A percentile compares a stretch with the other conserved stretches of the same genome.
Conservation (phyloP, 495 filamentous ascomycete species). For the Aspergillus avenaceus region DNA sequence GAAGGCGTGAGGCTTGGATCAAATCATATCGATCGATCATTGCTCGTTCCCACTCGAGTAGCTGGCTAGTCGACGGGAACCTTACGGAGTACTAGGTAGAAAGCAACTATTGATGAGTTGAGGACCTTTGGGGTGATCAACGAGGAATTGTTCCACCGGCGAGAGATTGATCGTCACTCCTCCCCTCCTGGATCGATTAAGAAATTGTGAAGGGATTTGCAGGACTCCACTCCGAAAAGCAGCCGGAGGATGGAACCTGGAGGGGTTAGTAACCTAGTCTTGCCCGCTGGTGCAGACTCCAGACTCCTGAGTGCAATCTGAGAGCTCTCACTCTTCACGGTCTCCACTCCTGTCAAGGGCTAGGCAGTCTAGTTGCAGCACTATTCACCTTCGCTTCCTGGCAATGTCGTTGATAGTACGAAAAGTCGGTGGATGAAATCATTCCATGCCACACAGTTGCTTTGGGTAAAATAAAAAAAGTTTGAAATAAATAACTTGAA, state of each 20-base stretch:
- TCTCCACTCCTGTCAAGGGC: slow-evolving; percentile 4
- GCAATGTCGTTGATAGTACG: slow-evolving; percentile 3
- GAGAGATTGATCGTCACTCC: slow-evolving; percentile 3
- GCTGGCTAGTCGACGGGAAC: background rate
- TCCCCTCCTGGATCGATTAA: slow-evolving; percentile 10
- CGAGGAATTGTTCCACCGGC: slow-evolving; percentile 6
- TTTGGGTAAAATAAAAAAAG: too few species aligned
- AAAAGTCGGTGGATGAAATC: background rate
- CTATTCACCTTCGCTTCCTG: slow-evolving; percentile 9
- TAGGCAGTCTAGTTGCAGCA: slow-evolving; percentile 4
- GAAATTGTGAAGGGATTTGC: background rate
- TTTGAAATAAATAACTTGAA: too few species aligned
- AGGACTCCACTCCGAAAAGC: background rate
- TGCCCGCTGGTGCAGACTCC: background rate
- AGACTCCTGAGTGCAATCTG: background rate
- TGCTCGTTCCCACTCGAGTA: background rate
- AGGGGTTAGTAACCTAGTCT: background rate
- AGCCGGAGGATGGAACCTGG: background rate
- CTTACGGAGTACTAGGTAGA: too few species aligned
- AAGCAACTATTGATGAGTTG: too few species aligned
- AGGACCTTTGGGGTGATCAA: slow-evolving; percentile 9
- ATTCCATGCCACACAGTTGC: background rate
- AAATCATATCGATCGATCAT: background rate
- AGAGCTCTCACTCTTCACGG: background rate
- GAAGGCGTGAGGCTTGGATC: background rate